A percentile compares a stretch with the other conserved stretches of the same genome.
phyloP scores from a whole-genome alignment of 768 basidiomycete genomes.

The Phanerochaete sordida region DNA sequence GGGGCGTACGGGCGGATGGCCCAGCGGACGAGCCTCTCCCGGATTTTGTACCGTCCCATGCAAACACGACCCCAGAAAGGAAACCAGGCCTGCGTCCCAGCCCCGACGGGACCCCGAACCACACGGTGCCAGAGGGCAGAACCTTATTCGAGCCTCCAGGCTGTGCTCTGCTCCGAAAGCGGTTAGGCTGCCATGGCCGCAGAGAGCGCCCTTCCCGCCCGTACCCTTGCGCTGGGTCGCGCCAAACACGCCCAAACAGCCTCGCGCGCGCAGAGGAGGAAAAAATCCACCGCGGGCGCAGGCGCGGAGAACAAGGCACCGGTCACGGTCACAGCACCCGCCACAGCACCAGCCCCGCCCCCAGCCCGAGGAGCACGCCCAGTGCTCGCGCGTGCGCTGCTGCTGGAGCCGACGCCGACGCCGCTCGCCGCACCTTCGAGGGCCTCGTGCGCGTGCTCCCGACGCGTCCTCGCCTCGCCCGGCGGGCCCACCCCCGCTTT shows the following conservation, averaged over 20 bases:
- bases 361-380: no score
- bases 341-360: not conserved
- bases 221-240: constrained; percentile 7
- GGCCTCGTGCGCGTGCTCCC: not conserved
- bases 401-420: not conserved
- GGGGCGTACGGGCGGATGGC: not conserved
- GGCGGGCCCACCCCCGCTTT: constrained; percentile 8
- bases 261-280: constrained; percentile 7
- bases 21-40: constrained; percentile 1
- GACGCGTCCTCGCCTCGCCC: not conserved
- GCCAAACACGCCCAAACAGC: constrained; percentile 5
- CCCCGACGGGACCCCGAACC: not conserved
- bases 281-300: no score
- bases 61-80: constrained; percentile 3
- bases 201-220: constrained; percentile 11
- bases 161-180: constrained; percentile 8
- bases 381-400: no score
- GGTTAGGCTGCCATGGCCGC: constrained; percentile 5
- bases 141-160: constrained; percentile 5
- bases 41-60: constrained; percentile 6
- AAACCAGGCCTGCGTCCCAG: not conserved
- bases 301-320: constrained; percentile 16
- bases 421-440: not conserved
- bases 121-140: constrained; percentile 6
- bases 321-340: constrained; percentile 4